Percentiles rank a stretch among this genome's conserved stretches.
These are phyloP conservation scores for Russula olivacea DNA, from an alignment of 768 basidiomycete genomes.

Conservation along the genomic window DNA sequence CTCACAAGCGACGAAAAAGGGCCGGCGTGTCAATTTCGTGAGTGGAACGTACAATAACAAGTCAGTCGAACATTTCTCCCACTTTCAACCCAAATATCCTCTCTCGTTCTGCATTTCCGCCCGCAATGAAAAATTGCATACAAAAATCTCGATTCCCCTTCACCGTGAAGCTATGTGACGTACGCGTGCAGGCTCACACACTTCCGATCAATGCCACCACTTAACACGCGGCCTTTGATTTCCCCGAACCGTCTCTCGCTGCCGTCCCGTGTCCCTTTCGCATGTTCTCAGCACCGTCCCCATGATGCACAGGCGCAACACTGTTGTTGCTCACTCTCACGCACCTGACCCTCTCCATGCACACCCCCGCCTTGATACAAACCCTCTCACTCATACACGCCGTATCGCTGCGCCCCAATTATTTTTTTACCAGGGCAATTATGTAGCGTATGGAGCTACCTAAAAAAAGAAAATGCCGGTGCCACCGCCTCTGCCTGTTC, in stretches of 20 bases:
- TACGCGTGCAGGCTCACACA: neutral
- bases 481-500: neutral
- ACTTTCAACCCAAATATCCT: neutral
- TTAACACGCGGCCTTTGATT: neutral
- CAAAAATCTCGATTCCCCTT: conserved; percentile 7
- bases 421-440: neutral
- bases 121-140: neutral
- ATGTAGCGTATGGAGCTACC: neutral
- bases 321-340: neutral
- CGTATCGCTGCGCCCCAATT: neutral
- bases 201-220: neutral
- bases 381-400: neutral
- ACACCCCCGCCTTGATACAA: neutral
- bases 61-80: neutral
- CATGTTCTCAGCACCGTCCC: conserved; percentile 14
- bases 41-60: neutral
- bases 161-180: neutral
- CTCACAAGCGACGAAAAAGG: conserved; percentile 6
- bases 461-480: neutral
- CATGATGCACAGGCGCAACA: conserved; percentile 16
- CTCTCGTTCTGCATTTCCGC: too few species aligned
- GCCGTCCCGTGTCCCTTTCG: conserved; percentile 1
- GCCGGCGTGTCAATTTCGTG: neutral
- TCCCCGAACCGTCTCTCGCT: neutral
- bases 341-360: conserved; percentile 6